Evolutionary conservation across 768 basidiomycete genomes (phyloP).

Genomic region (Boletellus ananiceps): DNA sequence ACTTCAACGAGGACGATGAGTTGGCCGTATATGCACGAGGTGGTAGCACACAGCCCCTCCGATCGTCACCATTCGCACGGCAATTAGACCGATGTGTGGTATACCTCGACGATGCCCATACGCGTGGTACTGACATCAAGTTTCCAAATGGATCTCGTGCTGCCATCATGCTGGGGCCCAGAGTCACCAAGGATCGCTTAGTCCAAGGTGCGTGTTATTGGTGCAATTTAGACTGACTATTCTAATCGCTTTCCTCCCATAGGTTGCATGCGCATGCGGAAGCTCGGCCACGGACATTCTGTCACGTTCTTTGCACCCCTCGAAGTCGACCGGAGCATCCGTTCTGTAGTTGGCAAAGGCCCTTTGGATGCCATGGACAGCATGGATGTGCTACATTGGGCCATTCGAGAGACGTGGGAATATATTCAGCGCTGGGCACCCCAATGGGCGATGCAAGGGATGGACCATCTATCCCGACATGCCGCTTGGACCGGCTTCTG

Average conservation of each 20-base stretch:
- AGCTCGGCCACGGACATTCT: neutral
- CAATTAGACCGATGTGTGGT: neutral
- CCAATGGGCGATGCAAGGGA: slow-evolving; percentile 42
- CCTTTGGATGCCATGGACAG: slow-evolving; percentile 7
- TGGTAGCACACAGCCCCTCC: neutral
- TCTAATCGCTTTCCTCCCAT: neutral
- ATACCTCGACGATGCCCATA: neutral
- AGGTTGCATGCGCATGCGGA: slow-evolving; percentile 1
- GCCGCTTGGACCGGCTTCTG: slow-evolving; percentile 15
- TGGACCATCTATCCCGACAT: slow-evolving; percentile 29
- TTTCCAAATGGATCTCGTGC: neutral
- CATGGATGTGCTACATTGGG: slow-evolving; percentile 40
- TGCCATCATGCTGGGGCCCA: neutral
- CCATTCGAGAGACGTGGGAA: slow-evolving; percentile 39
- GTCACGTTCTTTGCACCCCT: neutral
- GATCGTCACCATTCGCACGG: neutral
- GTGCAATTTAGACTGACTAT: neutral
- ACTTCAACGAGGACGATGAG: neutral
- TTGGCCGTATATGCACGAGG: neutral
- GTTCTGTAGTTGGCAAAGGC: neutral
- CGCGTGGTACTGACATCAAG: neutral
- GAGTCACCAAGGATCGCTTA: neutral
- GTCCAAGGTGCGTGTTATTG: neutral
- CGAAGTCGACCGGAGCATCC: neutral
- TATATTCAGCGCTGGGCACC: slow-evolving; percentile 36